Percentiles rank a stretch among this genome's conserved stretches.
phyloP scores from a whole-genome alignment of 257 asterid species.

The Galeopsis tetrahit region DNA sequence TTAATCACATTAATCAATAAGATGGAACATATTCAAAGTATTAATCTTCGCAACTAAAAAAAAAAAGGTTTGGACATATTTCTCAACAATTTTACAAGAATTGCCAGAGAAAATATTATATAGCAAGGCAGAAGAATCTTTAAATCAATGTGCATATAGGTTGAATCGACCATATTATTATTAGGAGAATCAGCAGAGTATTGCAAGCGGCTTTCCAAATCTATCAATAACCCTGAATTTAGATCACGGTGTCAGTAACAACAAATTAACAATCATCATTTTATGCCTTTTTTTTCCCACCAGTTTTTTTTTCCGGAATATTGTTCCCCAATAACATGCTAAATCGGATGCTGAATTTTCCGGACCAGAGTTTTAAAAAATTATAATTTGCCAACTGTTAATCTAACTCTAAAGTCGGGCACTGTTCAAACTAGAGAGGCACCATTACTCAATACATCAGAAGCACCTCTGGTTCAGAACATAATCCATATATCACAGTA shows the following conservation, averaged over 20 bases:
- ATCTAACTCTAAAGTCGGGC: conserved; percentile 3
- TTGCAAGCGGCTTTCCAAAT: conserved; percentile 2
- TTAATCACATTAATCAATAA: conserved; percentile 30
- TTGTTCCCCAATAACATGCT: conserved; percentile 13
- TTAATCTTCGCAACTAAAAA: background rate
- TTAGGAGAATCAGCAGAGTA: conserved; percentile 21
- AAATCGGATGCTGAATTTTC: background rate
- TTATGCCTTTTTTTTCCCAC: background rate
- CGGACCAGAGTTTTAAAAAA: background rate
- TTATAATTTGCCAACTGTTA: conserved; percentile 7
- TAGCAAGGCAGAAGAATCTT: conserved; percentile 32
- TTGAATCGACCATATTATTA: conserved; percentile 9
- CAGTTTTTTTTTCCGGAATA: conserved; percentile 1
- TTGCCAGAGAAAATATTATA: conserved; percentile 15
- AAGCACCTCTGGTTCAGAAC: conserved; percentile 14
- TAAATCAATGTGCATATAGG: conserved; percentile 1
- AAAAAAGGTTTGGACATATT: background rate
- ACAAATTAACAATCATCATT: background rate
- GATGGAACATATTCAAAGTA: conserved; percentile 7
- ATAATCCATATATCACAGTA: conserved; percentile 13
- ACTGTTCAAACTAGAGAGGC: conserved; percentile 20
- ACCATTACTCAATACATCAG: conserved; percentile 11
- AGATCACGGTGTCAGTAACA: conserved; percentile 10
- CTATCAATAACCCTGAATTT: background rate
- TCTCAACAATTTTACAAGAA: conserved; percentile 24